Conservation (phyloP, 1,139 yeast species). For the Protomyces macrosporus region DNA sequence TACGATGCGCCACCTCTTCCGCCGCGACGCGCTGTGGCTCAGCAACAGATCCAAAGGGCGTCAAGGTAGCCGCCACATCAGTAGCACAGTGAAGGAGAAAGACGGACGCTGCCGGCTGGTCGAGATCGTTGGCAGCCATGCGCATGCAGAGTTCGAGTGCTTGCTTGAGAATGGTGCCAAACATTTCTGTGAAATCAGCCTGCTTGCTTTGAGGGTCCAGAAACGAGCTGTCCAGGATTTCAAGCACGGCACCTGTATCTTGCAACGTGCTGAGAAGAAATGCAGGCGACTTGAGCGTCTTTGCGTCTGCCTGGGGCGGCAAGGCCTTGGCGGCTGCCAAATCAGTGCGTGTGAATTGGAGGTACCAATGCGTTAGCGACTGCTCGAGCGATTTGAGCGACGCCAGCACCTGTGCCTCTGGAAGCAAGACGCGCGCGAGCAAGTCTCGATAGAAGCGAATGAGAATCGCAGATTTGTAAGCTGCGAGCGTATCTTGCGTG, state of each 20-base stretch:
- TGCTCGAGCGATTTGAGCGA: constrained; percentile 22
- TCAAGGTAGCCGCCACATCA: constrained; percentile 34
- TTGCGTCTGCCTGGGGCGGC: constrained; percentile 10
- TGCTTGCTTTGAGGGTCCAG: constrained; percentile 35
- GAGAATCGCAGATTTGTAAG: constrained; percentile 58
- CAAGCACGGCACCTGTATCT: constrained; percentile 39
- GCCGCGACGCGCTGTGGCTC: constrained; percentile 37
- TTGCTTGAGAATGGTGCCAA: constrained; percentile 40
- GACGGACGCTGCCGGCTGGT: constrained; percentile 14
- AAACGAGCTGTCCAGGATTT: constrained; percentile 39
- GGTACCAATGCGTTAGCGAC: constrained; percentile 31
- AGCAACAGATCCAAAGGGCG: constrained; percentile 33
- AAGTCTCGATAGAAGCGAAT: constrained; percentile 64
- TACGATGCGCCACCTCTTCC: constrained; percentile 34
- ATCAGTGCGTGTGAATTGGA: constrained; percentile 20
- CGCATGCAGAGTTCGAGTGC: constrained; percentile 33
- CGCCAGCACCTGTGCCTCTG: constrained; percentile 10
- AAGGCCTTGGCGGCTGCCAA: constrained; percentile 20
- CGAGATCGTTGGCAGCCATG: constrained; percentile 21
- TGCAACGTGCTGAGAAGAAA: constrained; percentile 38
- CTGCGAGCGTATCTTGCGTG: constrained; percentile 53
- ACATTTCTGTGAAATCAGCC: constrained; percentile 35
- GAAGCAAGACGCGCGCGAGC: constrained; percentile 48
- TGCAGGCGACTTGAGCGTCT: constrained; percentile 40
- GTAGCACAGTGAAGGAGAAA: constrained; percentile 9